Conservation (phyloP, 108 stramenopile genomes). For the Cyclotella atomus region DNA sequence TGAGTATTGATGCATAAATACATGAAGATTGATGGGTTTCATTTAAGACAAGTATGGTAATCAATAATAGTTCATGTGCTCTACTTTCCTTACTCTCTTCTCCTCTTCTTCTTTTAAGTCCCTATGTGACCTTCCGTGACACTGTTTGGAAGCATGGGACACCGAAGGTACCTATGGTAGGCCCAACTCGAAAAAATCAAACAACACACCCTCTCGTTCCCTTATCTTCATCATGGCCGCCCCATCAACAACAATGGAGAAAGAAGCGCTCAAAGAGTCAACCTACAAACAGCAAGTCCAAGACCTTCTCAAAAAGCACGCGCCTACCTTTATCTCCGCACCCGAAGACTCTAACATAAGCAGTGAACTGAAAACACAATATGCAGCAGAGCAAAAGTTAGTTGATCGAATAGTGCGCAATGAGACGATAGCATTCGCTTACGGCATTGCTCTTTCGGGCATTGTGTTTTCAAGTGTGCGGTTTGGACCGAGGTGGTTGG, state of each 20-base stretch:
- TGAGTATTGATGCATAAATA: no score
- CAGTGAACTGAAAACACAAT: conserved; percentile 12
- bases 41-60: no score
- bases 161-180: no score
- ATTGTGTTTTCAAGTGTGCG: conserved; percentile 44
- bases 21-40: no score
- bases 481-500: conserved; percentile 38
- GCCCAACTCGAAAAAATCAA: neutral
- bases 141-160: no score
- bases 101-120: no score
- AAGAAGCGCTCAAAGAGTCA: conserved; percentile 4
- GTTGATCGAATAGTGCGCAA: conserved; percentile 34
- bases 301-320: neutral
- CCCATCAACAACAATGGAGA: conserved; percentile 1
- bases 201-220: no score
- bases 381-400: conserved; percentile 29
- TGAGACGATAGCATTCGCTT: conserved; percentile 38
- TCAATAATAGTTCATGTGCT: no score
- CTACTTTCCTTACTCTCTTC: no score
- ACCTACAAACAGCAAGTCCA: neutral
- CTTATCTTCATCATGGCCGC: neutral
- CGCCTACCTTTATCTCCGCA: neutral
- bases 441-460: conserved; percentile 40
- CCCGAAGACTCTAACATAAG: neutral
- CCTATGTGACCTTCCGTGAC: no score